Evolutionary conservation across 1,139 yeast species (phyloP).

Genomic region (Debaryomyces sp.): DNA sequence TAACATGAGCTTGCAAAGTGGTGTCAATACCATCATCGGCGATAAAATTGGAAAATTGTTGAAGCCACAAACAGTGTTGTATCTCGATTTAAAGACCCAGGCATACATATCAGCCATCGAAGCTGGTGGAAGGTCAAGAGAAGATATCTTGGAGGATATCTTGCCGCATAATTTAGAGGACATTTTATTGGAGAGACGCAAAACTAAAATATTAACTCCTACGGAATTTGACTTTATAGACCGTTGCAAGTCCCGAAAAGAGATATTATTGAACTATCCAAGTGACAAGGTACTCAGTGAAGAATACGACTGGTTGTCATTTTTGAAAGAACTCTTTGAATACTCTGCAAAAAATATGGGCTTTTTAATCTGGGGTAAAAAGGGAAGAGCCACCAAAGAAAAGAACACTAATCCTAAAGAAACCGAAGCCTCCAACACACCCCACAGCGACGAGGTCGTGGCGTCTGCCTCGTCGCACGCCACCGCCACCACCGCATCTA

Average conservation of each 20-base stretch:
- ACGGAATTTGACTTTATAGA: constrained; percentile 71
- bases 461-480: constrained; percentile 7
- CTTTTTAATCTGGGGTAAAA: constrained; percentile 69
- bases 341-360: constrained; percentile 79
- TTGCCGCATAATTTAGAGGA: constrained; percentile 70
- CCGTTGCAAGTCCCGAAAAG: constrained; percentile 70
- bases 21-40: constrained; percentile 40
- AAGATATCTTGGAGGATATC: constrained; percentile 73
- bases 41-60: constrained; percentile 59
- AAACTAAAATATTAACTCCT: constrained; percentile 50
- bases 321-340: constrained; percentile 67
- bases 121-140: constrained; percentile 66
- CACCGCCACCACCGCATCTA: not conserved
- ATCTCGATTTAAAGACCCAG: constrained; percentile 88
- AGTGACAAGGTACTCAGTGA: constrained; percentile 43
- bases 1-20: constrained; percentile 41
- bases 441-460: constrained; percentile 32
- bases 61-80: constrained; percentile 79
- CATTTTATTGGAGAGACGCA: constrained; percentile 27
- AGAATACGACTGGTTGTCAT: constrained; percentile 37
- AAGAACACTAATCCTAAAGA: constrained; percentile 9
- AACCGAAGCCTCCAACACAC: constrained; percentile 15
- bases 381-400: constrained; percentile 37
- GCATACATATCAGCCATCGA: constrained; percentile 89
- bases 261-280: constrained; percentile 54